Base-by-base conservation (phyloP, 805 yeast species). In the Candida maltosa region DNA sequence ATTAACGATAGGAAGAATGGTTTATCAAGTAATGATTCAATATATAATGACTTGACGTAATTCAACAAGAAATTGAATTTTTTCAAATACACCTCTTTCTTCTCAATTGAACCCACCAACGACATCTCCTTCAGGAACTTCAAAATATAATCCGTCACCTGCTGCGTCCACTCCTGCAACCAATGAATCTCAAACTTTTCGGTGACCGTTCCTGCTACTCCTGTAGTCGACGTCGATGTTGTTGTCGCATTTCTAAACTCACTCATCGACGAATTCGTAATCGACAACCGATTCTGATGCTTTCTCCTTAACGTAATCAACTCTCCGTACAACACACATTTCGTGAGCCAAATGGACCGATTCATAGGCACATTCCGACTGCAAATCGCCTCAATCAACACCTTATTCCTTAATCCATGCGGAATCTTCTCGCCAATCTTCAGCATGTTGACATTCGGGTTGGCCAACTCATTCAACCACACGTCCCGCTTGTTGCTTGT, bases 271-370 rank as follows among this genome's bases (percentile, higher is more conserved):
- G 23, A 21, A 8, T 21, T 7, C 37, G 17, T 29, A 7, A 35
- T 16, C 15, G 28, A 28, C 6, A 23, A 40, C 23, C 47, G 53
- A 3, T 52, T 37, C 32, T 50, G 61, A 26, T 52, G 45, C 36
- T 62, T 65, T 36, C 56, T 55, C 8, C 63, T 47, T 14, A 63
- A 48, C 3, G 62, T 50, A 12, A 54, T 26, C n/a, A 59, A 50
- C 34, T 87, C 96, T 43, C 88, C 84, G 9, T 85, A 80, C 16
- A 89, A 80, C 3, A 89, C 87, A 56, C 96, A 87, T 44, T 86
- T 78, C 3, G 91, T 83, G 40, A 93, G 73, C 98, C 98, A 91
- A 2, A 91, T 58, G 0, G 96, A 95, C 40, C 97, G 66, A n/a
- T 74, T 54, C 2, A 83, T 62, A 0, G 97, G 96, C 0, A 91